Base-by-base conservation (phyloP, 1,284 basidiomycete species). In the Melampsora larici-populina region DNA sequence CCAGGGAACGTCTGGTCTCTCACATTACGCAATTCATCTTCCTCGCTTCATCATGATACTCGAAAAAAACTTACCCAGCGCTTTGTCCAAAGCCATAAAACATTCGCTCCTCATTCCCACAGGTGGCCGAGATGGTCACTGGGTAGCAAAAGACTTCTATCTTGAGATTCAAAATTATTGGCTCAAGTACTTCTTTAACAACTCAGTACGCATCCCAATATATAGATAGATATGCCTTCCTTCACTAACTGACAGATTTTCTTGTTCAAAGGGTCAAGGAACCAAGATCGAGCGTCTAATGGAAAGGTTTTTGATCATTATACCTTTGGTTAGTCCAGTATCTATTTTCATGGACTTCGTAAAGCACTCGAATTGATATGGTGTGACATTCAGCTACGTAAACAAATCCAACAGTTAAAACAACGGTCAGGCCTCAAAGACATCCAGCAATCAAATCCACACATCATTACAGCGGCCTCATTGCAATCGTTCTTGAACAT, bases 141-240 rank as follows among this genome's bases (percentile, higher is more conserved):
- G 43, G 43, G 46, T 69, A 18, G 46, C 67, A 8, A 69, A 69
- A 48, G 40, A 69, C 40, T 69, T 48, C 24, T 69, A 48, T 43
- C 67, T 69, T 48, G 67, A 69, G 29, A 24, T 31, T n/a, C 21
- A 69, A 49, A n/a, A n/a, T n/a, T n/a, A n/a, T n/a, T n/a, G n/a
- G n/a, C n/a, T n/a, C n/a, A n/a, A n/a, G n/a, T n/a, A 69, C 36
- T 69, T 55, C 17, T 55, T 21, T 55, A 55, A 55, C 17, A 55
- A 55, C 51, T 55, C 51, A 6, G 51, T 55, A 24, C 4, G 51
- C 2, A 36, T 46, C 24, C 24, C 24, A 21, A 18, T 55, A 29
- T 36, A 36, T 13, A 18, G 4, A 5, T 24, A 21, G 17, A 18
- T 13, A 5, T 24, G 17, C 17, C 51, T 55, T 55, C 51, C 24